phyloP scores from a whole-genome alignment of 2,329 filamentous ascomycete species.

The Colletotrichum karsti region DNA sequence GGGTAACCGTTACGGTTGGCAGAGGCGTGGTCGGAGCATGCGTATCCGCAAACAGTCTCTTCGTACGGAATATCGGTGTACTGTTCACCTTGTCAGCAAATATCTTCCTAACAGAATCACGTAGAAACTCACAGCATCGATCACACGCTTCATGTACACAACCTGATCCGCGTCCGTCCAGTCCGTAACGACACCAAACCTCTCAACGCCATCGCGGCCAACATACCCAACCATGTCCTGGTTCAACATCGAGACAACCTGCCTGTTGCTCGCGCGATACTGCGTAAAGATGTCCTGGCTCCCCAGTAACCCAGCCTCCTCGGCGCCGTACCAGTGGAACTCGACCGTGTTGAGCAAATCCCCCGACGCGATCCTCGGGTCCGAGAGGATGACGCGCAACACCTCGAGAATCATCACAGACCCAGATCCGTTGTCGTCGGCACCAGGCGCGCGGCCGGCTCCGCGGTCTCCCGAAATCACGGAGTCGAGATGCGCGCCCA shows the following conservation, averaged over 20 bases:
- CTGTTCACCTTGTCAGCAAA: background rate
- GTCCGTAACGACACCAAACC: constrained; percentile 50
- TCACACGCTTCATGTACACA: constrained; percentile 47
- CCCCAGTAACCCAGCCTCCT: constrained; percentile 82
- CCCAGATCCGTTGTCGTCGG: constrained; percentile 77
- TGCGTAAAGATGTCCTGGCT: constrained; percentile 62
- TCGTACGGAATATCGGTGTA: constrained; percentile 51
- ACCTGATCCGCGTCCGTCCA: constrained; percentile 45
- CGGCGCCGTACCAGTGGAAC: constrained; percentile 88
- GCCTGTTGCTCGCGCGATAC: constrained; percentile 41
- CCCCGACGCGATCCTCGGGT: constrained; percentile 68
- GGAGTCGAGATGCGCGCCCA: constrained; percentile 83
- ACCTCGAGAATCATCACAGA: constrained; percentile 85
- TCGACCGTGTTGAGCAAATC: constrained; percentile 78
- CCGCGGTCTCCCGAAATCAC: constrained; percentile 80
- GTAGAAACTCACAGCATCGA: constrained; percentile 29
- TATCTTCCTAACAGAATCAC: background rate
- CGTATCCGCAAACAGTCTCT: constrained; percentile 61
- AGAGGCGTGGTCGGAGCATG: constrained; percentile 75
- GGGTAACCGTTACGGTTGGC: constrained; percentile 73
- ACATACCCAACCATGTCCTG: constrained; percentile 54
- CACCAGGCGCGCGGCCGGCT: constrained; percentile 76
- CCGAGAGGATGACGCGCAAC: constrained; percentile 74
- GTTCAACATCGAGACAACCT: constrained; percentile 52
- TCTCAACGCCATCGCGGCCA: constrained; percentile 36